Evolutionary conservation across 441 rosid species (phyloP).

Genomic region (Metrosideros polymorpha): DNA sequence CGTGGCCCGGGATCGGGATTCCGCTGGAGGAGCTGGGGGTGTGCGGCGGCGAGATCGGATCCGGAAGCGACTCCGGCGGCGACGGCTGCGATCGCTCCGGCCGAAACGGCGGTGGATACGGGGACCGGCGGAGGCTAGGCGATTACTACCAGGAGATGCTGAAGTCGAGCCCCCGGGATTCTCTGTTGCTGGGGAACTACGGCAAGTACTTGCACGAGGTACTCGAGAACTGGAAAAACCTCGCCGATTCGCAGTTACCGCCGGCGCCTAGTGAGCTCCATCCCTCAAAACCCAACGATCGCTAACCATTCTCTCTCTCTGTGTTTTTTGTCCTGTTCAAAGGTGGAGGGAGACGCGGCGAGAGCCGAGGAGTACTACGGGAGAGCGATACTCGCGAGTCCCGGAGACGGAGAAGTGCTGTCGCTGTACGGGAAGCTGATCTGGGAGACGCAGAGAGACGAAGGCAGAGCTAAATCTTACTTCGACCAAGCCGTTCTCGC

Average conservation of each 20-base stretch:
- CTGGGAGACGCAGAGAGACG: slow-evolving; percentile 59
- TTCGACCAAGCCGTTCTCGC: slow-evolving; percentile 65
- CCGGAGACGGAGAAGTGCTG: slow-evolving; percentile 72
- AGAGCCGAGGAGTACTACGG: slow-evolving; percentile 70
- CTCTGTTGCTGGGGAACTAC: slow-evolving; percentile 67
- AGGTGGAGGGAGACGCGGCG: slow-evolving; percentile 67
- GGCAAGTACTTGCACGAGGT: slow-evolving; percentile 73
- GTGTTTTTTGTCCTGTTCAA: background rate
- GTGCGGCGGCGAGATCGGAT: slow-evolving; percentile 29
- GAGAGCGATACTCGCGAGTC: slow-evolving; percentile 65
- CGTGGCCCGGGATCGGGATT: slow-evolving; percentile 19
- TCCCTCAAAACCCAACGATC: background rate
- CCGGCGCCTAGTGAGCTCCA: background rate
- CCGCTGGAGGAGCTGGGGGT: slow-evolving; percentile 30
- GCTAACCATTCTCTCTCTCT: background rate
- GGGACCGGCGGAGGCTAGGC: slow-evolving; percentile 37
- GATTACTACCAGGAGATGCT: slow-evolving; percentile 56
- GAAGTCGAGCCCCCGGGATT: slow-evolving; percentile 47
- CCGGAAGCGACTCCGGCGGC: background rate
- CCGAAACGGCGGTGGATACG: background rate
- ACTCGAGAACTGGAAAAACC: slow-evolving; percentile 10
- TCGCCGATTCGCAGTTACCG: background rate
- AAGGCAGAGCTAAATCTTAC: slow-evolving; percentile 52
- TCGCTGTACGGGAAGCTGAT: slow-evolving; percentile 66
- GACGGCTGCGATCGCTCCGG: slow-evolving; percentile 1